phyloP scores from a whole-genome alignment of 1,139 yeast genomes.

The Yamadazyma taylorii region DNA sequence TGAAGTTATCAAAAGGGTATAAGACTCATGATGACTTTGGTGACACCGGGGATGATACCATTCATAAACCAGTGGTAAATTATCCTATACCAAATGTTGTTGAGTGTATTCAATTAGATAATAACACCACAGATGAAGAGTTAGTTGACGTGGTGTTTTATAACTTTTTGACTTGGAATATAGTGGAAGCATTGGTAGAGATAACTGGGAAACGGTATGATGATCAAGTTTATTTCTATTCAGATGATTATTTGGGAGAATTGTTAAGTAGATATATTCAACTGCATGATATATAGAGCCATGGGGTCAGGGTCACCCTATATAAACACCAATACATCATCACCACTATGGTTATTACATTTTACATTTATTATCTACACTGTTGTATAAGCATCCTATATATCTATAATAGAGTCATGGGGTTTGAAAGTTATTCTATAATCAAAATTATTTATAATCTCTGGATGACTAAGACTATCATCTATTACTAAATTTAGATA shows the following conservation, averaged over 20 bases:
- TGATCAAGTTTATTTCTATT: constrained; percentile 26
- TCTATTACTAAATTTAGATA: constrained; percentile 59
- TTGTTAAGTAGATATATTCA: constrained; percentile 32
- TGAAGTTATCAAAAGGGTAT: constrained; percentile 55
- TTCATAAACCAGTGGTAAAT: constrained; percentile 61
- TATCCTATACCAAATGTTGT: constrained; percentile 78
- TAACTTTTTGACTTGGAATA: constrained; percentile 66
- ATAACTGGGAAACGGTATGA: constrained; percentile 23
- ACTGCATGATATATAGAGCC: constrained; percentile 12
- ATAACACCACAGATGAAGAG: constrained; percentile 19
- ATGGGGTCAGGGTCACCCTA: constrained; percentile 7
- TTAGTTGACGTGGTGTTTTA: constrained; percentile 72
- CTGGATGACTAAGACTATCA: constrained; percentile 49
- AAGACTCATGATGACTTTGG: constrained; percentile 85
- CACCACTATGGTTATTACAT: too few relatives aligned
- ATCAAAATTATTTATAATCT: constrained; percentile 56
- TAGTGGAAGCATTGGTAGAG: constrained; percentile 55
- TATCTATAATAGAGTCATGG: constrained; percentile 48
- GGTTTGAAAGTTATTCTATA: constrained; percentile 69
- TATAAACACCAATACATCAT: background rate
- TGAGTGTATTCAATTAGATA: constrained; percentile 35
- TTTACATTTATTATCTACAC: too few relatives aligned
- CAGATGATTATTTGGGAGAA: constrained; percentile 34
- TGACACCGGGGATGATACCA: constrained; percentile 83
- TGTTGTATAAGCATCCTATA: constrained; percentile 17